phyloP scores from a whole-genome alignment of 2,329 filamentous ascomycete species.

The Chaetomiaceae sp. region DNA sequence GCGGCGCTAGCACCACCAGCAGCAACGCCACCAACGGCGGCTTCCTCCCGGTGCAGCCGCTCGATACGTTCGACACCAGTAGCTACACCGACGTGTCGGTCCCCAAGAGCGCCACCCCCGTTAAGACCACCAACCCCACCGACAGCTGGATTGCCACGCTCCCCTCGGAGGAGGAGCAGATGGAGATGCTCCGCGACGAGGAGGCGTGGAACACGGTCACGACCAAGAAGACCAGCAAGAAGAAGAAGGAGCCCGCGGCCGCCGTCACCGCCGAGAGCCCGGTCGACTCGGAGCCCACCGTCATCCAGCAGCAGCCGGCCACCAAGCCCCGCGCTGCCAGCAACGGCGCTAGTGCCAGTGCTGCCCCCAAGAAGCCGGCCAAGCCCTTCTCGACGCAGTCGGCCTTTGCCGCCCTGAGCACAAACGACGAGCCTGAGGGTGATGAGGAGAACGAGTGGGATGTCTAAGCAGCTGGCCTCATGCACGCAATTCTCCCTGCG shows the following conservation, averaged over 20 bases:
- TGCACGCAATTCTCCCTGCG: too few species aligned
- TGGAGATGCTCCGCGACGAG: constrained; percentile 53
- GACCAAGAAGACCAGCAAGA: constrained; percentile 39
- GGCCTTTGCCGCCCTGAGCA: constrained; percentile 48
- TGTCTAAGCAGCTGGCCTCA: constrained; percentile 34
- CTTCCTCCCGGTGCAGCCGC: constrained; percentile 42
- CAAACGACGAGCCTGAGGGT: constrained; percentile 37
- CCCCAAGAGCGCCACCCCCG: constrained; percentile 16
- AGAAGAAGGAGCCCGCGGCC: constrained; percentile 39
- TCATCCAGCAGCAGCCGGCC: constrained; percentile 18
- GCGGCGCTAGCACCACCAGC: constrained; percentile 33
- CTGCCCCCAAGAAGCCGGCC: constrained; percentile 30
- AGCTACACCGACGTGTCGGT: constrained; percentile 32
- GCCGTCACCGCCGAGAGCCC: too few species aligned
- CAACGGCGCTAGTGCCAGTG: constrained; percentile 25
- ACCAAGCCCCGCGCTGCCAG: constrained; percentile 24
- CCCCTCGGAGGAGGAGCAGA: constrained; percentile 59
- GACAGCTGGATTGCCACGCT: constrained; percentile 48
- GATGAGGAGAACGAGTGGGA: constrained; percentile 50
- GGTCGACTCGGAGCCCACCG: constrained; percentile 25
- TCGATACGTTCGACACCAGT: constrained; percentile 53
- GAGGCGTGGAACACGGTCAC: constrained; percentile 57
- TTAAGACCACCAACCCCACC: constrained; percentile 27
- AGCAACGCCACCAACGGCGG: constrained; percentile 34
- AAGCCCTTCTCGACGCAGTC: constrained; percentile 38